Conservation (phyloP, 495 filamentous ascomycete species). For the Neurospora sp. region DNA sequence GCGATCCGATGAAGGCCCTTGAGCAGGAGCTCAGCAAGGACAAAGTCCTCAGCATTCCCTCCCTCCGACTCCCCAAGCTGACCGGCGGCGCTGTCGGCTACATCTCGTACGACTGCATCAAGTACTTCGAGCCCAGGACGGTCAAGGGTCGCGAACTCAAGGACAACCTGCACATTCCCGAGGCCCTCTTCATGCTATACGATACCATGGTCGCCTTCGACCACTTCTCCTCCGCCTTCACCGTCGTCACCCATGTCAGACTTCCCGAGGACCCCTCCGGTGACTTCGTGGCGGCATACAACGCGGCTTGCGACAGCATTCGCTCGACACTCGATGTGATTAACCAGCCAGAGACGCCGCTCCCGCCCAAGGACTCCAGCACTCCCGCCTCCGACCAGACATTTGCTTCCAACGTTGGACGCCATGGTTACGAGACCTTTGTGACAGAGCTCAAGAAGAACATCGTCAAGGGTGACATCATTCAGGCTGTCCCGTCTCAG, state of each 20-base stretch:
- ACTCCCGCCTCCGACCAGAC: slow-evolving; percentile 48
- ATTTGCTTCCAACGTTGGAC: slow-evolving; percentile 91
- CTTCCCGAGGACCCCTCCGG: slow-evolving; percentile 39
- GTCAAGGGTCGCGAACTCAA: slow-evolving; percentile 58
- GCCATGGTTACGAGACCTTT: slow-evolving; percentile 74
- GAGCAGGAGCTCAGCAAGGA: slow-evolving; percentile 68
- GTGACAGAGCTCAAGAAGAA: slow-evolving; percentile 75
- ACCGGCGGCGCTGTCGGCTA: slow-evolving; percentile 93
- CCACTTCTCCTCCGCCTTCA: slow-evolving; percentile 84
- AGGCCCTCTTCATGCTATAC: slow-evolving; percentile 95
- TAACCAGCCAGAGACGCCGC: slow-evolving; percentile 58
- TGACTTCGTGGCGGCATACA: slow-evolving; percentile 48
- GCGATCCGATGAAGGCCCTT: slow-evolving; percentile 73
- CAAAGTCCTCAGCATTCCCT: slow-evolving; percentile 70
- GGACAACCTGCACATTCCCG: slow-evolving; percentile 78
- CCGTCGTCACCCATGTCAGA: slow-evolving; percentile 80
- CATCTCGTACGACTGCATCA: slow-evolving; percentile 92
- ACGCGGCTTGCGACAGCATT: slow-evolving; percentile 51
- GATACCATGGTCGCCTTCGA: slow-evolving; percentile 94
- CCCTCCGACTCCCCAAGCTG: slow-evolving; percentile 68
- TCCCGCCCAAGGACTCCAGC: slow-evolving; percentile 69
- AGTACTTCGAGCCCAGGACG: slow-evolving; percentile 95
- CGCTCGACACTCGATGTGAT: slow-evolving; percentile 57
- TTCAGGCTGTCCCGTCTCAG: slow-evolving; percentile 94
- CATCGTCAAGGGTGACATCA: slow-evolving; percentile 86